Evolutionary conservation across 192 early-diverging fungal species (phyloP).

Genomic region (Coemansia guatemalensis): DNA sequence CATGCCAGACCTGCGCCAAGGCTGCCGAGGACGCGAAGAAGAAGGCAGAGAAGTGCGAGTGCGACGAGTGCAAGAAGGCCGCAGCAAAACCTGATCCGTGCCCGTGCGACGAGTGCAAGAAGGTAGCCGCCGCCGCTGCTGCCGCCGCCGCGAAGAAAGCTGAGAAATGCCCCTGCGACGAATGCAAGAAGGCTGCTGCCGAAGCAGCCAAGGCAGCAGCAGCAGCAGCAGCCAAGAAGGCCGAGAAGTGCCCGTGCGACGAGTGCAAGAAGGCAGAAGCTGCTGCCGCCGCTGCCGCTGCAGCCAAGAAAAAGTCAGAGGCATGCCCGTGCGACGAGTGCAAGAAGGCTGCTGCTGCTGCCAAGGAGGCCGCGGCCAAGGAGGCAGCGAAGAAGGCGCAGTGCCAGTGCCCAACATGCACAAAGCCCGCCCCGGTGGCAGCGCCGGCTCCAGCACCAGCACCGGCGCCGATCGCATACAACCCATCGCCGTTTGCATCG

Average conservation of each 20-base stretch:
- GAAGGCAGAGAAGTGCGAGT: slow-evolving; percentile 36
- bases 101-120: slow-evolving; percentile 27
- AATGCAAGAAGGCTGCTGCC: slow-evolving; percentile 24
- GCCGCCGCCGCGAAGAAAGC: slow-evolving; percentile 10
- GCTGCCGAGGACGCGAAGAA: slow-evolving; percentile 36
- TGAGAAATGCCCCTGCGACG: slow-evolving; percentile 27
- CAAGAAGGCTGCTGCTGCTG: slow-evolving; percentile 22
- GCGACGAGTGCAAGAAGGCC: slow-evolving; percentile 32
- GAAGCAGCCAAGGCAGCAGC: slow-evolving; percentile 9
- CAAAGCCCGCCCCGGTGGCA: slow-evolving; percentile 4
- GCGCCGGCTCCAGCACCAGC: slow-evolving; percentile 18
- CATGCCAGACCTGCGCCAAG: slow-evolving; percentile 36
- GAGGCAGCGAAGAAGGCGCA: slow-evolving; percentile 12
- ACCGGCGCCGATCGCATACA: slow-evolving; percentile 18
- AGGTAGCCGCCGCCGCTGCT: slow-evolving; percentile 27
- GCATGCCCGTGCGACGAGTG: slow-evolving; percentile 30
- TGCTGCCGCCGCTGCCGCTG: slow-evolving; percentile 14
- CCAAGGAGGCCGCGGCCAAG: slow-evolving; percentile 7
- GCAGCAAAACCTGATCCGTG: slow-evolving; percentile 28
- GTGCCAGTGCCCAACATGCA: slow-evolving; percentile 21
- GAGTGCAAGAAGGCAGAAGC: slow-evolving; percentile 18
- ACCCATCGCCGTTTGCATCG: slow-evolving; percentile 51
- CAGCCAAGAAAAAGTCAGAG: slow-evolving; percentile 7
- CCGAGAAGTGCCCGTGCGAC: slow-evolving; percentile 27
- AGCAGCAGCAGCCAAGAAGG: slow-evolving; percentile 12